Evolutionary conservation across 352 stramenopile species (phyloP).

Genomic region (Pythium monospermum): DNA sequence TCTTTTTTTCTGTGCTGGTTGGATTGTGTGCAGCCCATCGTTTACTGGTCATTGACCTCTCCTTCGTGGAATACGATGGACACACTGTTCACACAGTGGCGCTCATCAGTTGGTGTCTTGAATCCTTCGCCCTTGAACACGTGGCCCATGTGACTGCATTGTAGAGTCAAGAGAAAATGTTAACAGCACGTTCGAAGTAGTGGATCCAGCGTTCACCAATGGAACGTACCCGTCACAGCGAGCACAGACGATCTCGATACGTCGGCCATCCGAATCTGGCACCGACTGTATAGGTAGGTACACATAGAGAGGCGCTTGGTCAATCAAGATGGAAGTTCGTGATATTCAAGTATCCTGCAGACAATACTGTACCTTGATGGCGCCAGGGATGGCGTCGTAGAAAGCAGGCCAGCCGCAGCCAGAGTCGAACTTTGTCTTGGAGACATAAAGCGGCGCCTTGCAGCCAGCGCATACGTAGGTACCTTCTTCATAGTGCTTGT

Average conservation of each 20-base stretch:
- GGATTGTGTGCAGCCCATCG: not conserved
- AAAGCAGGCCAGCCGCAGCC: conserved; percentile 89
- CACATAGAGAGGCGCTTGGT: not conserved
- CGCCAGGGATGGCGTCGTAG: conserved; percentile 84
- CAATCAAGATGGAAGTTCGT: too few species aligned
- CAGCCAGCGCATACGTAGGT: conserved; percentile 87
- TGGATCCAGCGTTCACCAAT: too few species aligned
- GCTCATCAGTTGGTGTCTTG: conserved; percentile 82
- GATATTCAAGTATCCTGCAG: too few species aligned
- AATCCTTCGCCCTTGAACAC: conserved; percentile 89
- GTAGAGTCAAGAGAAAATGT: conserved; percentile 1
- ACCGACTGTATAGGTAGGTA: conserved; percentile 39
- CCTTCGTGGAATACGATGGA: conserved; percentile 80
- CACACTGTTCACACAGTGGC: conserved; percentile 89
- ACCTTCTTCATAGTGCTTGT: conserved; percentile 82
- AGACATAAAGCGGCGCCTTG: conserved; percentile 85
- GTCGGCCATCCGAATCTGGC: conserved; percentile 58
- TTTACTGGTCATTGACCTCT: conserved; percentile 34
- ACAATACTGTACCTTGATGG: conserved; percentile 56
- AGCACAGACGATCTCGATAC: conserved; percentile 87
- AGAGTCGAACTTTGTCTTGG: conserved; percentile 88
- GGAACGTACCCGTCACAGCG: conserved; percentile 71
- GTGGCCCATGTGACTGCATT: conserved; percentile 83
- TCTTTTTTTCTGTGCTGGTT: too few species aligned
- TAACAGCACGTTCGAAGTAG: not conserved